Conservation (phyloP, 1,139 yeast species). For the Saccharomyces uvarum region DNA sequence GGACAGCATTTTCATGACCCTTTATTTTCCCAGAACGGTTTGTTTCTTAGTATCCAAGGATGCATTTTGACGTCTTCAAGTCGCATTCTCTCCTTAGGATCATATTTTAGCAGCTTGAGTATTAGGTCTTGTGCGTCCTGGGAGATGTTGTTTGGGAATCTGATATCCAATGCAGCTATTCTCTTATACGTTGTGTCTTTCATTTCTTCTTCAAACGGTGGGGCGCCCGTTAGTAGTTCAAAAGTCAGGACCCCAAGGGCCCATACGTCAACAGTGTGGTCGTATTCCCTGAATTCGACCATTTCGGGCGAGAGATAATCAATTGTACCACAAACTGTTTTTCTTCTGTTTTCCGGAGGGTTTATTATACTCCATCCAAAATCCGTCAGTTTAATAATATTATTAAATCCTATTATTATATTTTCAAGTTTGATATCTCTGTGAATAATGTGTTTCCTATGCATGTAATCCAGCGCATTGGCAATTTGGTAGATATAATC, state of each 20-base stretch:
- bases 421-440: slow-evolving; percentile 93
- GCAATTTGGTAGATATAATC: slow-evolving; percentile 79
- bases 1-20: background rate
- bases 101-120: slow-evolving; percentile 46
- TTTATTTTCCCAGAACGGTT: slow-evolving; percentile 39
- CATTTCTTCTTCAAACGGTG: slow-evolving; percentile 81
- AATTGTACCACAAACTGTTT: slow-evolving; percentile 89
- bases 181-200: slow-evolving; percentile 69
- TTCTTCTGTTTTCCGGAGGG: slow-evolving; percentile 45
- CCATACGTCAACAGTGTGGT: slow-evolving; percentile 80
- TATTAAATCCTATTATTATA: slow-evolving; percentile 64
- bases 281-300: slow-evolving; percentile 79
- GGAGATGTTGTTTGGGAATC: slow-evolving; percentile 62
- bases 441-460: slow-evolving; percentile 72
- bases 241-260: slow-evolving; percentile 82
- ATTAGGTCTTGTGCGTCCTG: slow-evolving; percentile 76
- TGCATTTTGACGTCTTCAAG: slow-evolving; percentile 59
- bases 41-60: slow-evolving; percentile 74
- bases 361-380: slow-evolving; percentile 93
- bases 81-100: slow-evolving; percentile 58
- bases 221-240: slow-evolving; percentile 80
- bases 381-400: slow-evolving; percentile 74
- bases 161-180: slow-evolving; percentile 68
- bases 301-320: slow-evolving; percentile 95
- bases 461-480: slow-evolving; percentile 67